Evolutionary conservation across 192 early-diverging fungal genomes (phyloP).

Genomic region (Umbelopsis isabellina): DNA sequence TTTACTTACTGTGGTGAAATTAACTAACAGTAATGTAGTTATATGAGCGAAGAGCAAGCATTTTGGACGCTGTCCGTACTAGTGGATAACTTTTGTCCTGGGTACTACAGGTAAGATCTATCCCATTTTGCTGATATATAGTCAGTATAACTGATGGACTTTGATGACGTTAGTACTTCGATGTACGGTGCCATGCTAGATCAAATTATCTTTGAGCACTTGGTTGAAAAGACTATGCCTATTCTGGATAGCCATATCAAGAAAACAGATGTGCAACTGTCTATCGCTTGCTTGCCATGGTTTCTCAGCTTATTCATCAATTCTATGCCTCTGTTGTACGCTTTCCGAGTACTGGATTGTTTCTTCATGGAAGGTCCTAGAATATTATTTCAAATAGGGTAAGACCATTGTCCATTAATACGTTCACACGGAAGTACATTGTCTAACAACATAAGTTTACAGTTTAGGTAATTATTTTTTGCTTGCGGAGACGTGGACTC

Average conservation of each 20-base stretch:
- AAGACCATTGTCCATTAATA: background rate
- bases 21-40: slow-evolving; percentile 33
- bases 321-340: slow-evolving; percentile 78
- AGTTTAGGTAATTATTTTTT: background rate
- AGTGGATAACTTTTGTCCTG: slow-evolving; percentile 79
- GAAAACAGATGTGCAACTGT: slow-evolving; percentile 82
- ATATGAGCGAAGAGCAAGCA: slow-evolving; percentile 87
- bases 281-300: slow-evolving; percentile 90
- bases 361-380: slow-evolving; percentile 89
- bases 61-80: slow-evolving; percentile 85
- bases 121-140: background rate
- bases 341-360: slow-evolving; percentile 82
- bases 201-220: slow-evolving; percentile 82
- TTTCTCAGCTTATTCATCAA: slow-evolving; percentile 90
- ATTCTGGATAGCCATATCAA: slow-evolving; percentile 71
- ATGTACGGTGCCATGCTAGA: slow-evolving; percentile 92
- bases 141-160: background rate
- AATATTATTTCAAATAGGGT: slow-evolving; percentile 80
- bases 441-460: no score
- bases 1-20: background rate
- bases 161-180: slow-evolving; percentile 75
- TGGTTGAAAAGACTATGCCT: slow-evolving; percentile 84
- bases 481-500: no score
- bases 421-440: background rate
- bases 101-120: slow-evolving; percentile 35